A percentile compares a stretch with the other conserved stretches of the same genome.
Evolutionary conservation across 208 protist species (phyloP).

Genomic region (Balamuthia mandrillaris): DNA sequence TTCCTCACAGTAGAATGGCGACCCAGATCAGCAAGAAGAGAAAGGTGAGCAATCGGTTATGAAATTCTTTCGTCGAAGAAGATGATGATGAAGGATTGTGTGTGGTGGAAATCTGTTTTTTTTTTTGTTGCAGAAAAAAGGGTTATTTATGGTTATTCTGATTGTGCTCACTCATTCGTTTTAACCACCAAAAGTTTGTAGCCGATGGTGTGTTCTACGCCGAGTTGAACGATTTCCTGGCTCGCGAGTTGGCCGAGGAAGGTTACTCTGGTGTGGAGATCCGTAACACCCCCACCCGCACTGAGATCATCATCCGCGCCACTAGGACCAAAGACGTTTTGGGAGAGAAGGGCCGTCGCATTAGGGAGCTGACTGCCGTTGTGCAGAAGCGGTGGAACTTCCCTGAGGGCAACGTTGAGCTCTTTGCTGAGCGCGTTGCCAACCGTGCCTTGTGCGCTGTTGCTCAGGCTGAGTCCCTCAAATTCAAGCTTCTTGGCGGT

Average conservation of each 20-base stretch:
- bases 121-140: no score
- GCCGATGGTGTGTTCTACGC: constrained; percentile 99
- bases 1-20: background rate
- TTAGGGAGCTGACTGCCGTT: constrained; percentile 93
- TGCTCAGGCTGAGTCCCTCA: constrained; percentile 96
- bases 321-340: constrained; percentile 88
- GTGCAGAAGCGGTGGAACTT: constrained; percentile 98
- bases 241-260: constrained; percentile 95
- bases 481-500: constrained; percentile 96
- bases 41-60: background rate
- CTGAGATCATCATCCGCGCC: constrained; percentile 98
- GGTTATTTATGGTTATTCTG: no score
- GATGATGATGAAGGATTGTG: background rate
- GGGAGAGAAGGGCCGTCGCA: constrained; percentile 94
- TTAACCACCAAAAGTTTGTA: constrained; percentile 85
- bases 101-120: background rate
- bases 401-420: constrained; percentile 87
- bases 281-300: constrained; percentile 89
- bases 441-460: constrained; percentile 96
- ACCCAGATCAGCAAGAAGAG: constrained; percentile 23
- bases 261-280: constrained; percentile 94
- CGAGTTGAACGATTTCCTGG: constrained; percentile 99
- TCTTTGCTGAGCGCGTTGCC: constrained; percentile 94
- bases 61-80: background rate
- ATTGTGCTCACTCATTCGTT: background rate